Conservation (phyloP, 495 filamentous ascomycete species). For the Bacidia rubella region DNA sequence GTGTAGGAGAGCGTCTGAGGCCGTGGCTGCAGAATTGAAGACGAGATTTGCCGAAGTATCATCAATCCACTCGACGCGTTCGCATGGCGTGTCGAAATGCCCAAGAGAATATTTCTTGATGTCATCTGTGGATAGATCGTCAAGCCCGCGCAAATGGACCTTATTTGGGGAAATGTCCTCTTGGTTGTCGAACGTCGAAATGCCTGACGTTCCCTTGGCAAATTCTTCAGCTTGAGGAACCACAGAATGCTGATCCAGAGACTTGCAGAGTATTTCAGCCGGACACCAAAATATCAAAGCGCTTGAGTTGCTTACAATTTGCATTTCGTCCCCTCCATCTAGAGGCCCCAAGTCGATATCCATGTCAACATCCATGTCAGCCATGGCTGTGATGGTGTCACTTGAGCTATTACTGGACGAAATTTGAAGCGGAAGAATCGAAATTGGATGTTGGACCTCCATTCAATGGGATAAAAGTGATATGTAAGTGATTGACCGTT, state of each 20-base stretch:
- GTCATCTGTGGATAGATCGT: conserved; percentile 64
- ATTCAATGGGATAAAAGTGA: not conserved
- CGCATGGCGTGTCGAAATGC: conserved; percentile 42
- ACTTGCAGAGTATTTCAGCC: not conserved
- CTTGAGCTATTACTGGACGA: not conserved
- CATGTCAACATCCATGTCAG: conserved; percentile 30
- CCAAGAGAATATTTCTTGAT: conserved; percentile 56
- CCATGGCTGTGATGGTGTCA: conserved; percentile 10
- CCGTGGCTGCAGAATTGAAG: conserved; percentile 57
- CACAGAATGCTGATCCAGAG: not conserved
- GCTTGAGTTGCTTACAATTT: not conserved
- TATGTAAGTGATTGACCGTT: too few relatives aligned
- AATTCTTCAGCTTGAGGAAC: not conserved
- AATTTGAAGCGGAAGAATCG: not conserved
- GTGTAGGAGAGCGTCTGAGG: conserved; percentile 54
- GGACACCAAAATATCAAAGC: not conserved
- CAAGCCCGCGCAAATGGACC: conserved; percentile 70
- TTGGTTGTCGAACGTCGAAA: too few relatives aligned
- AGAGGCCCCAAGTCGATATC: conserved; percentile 28
- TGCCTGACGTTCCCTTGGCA: not conserved
- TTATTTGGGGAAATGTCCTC: conserved; percentile 39
- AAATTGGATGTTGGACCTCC: not conserved
- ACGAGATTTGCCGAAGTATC: conserved; percentile 80
- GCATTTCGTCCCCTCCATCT: conserved; percentile 14
- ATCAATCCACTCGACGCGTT: conserved; percentile 83